Evolutionary conservation across 345 rosid species (phyloP).

Genomic region (Diplotaxis tenuifolia): DNA sequence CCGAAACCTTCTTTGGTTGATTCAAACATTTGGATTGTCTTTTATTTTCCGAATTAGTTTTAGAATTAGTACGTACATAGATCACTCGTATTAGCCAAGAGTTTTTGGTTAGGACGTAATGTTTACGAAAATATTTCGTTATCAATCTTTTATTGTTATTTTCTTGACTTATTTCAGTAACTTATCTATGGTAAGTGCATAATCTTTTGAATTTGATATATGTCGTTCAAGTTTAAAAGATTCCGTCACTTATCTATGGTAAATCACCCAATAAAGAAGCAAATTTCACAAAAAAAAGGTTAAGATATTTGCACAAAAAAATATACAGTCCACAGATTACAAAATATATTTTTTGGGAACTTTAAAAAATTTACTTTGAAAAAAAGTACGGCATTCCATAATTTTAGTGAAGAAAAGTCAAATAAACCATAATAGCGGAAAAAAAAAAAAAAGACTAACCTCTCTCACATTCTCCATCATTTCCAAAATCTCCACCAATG

Average conservation of each 20-base stretch:
- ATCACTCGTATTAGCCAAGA: background rate
- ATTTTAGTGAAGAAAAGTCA: conserved; percentile 23
- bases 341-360: background rate
- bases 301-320: background rate
- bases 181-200: background rate
- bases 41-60: background rate
- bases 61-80: conserved; percentile 5
- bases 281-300: background rate
- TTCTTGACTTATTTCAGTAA: background rate
- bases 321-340: background rate
- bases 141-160: background rate
- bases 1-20: background rate
- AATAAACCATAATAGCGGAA: conserved; percentile 1
- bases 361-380: background rate
- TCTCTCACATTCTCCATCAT: background rate
- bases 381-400: background rate
- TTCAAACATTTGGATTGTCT: background rate
- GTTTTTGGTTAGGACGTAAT: background rate
- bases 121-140: background rate
- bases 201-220: background rate
- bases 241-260: background rate
- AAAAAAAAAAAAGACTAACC: background rate
- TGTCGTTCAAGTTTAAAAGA: background rate
- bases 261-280: background rate
- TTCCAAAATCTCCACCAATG: conserved; percentile 7